Conservation (phyloP, 176 grass and related monocot species). For the Ensete ventricosum region DNA sequence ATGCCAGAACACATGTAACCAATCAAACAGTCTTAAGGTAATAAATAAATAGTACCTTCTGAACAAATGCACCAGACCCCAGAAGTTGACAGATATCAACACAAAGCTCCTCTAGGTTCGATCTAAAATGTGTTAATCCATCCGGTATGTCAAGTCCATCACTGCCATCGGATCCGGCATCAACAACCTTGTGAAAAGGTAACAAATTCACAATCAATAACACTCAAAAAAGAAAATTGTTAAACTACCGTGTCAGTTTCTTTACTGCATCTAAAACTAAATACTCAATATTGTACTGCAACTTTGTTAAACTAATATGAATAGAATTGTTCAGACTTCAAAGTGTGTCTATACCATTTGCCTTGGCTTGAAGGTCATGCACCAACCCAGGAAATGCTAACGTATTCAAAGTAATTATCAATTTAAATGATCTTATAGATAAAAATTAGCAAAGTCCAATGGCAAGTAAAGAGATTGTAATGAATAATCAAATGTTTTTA, state of each 20-base stretch:
- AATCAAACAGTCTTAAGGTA: background rate
- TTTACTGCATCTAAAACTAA: background rate
- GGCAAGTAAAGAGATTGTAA: too few species aligned
- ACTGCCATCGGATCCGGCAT: conserved; percentile 25
- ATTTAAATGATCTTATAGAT: too few species aligned
- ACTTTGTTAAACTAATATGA: background rate
- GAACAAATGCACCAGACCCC: conserved; percentile 51
- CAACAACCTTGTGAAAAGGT: conserved; percentile 30
- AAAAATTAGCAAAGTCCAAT: too few species aligned
- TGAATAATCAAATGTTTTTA: too few species aligned
- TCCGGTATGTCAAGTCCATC: conserved; percentile 53
- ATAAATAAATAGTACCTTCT: conserved; percentile 34
- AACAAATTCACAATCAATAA: background rate
- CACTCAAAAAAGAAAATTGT: background rate
- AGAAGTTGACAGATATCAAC: conserved; percentile 90
- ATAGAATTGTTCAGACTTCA: background rate
- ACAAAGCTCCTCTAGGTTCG: conserved; percentile 89
- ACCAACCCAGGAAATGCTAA: background rate
- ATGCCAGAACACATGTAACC: background rate
- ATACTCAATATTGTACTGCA: background rate
- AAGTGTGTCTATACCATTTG: background rate
- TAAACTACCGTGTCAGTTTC: background rate
- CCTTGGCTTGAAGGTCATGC: background rate
- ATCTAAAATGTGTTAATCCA: conserved; percentile 61
- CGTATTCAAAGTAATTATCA: background rate